These are phyloP conservation scores for Margaritispora aquatica DNA, from an alignment of 495 filamentous ascomycete genomes.

Conservation along the genomic window DNA sequence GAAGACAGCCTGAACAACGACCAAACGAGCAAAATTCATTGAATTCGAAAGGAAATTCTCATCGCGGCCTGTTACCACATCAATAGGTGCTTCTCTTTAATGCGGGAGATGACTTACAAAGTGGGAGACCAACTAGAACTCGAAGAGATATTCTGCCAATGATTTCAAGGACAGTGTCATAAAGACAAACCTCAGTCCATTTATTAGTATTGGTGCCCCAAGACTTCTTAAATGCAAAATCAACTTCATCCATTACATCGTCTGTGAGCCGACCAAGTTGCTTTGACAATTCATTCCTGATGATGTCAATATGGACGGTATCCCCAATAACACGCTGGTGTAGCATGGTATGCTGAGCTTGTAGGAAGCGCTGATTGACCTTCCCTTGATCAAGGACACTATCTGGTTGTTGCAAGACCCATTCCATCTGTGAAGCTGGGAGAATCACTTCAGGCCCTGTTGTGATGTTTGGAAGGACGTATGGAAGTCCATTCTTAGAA, in stretches of 20 bases:
- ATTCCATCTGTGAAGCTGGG: slow-evolving; percentile 33
- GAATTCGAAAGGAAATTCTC: slow-evolving; percentile 33
- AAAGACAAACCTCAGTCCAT: slow-evolving; percentile 32
- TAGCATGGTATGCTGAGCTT: slow-evolving; percentile 33
- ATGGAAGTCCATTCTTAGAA: slow-evolving; percentile 30
- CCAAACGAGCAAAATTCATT: slow-evolving; percentile 35
- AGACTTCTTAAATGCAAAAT: slow-evolving; percentile 24
- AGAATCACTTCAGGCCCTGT: slow-evolving; percentile 39
- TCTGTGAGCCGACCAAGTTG: slow-evolving; percentile 33
- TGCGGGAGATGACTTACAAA: slow-evolving; percentile 25
- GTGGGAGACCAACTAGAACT: slow-evolving; percentile 37
- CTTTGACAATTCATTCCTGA: slow-evolving; percentile 33
- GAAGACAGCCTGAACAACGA: slow-evolving; percentile 27
- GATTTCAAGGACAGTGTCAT: slow-evolving; percentile 33
- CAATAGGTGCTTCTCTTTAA: background rate
- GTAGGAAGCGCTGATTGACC: slow-evolving; percentile 31
- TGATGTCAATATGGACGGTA: slow-evolving; percentile 32
- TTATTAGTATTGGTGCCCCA: slow-evolving; percentile 29
- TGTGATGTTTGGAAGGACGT: slow-evolving; percentile 34
- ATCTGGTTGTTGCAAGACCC: slow-evolving; percentile 40
- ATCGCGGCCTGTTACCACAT: slow-evolving; percentile 24
- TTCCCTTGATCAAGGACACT: slow-evolving; percentile 29
- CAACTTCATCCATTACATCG: slow-evolving; percentile 37
- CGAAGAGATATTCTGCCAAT: slow-evolving; percentile 36
- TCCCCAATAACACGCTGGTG: slow-evolving; percentile 29